phyloP scores from a whole-genome alignment of 805 yeast genomes.

The Barnettozyma vustinii region DNA sequence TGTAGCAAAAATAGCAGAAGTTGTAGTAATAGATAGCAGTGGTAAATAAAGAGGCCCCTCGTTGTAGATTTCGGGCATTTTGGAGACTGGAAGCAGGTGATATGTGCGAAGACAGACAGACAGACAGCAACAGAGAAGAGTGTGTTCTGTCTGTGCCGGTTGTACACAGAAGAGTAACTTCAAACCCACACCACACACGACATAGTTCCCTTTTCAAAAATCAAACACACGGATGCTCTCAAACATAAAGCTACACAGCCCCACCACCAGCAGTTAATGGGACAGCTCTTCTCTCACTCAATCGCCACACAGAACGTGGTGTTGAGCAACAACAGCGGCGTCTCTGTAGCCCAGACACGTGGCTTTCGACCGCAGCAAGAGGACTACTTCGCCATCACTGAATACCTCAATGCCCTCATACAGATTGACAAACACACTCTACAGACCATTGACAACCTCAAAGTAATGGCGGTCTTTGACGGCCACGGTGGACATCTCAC shows the following conservation, averaged over 20 bases:
- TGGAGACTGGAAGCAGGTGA: no score
- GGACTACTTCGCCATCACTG: constrained; percentile 60
- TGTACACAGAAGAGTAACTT: no score
- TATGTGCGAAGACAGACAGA: no score
- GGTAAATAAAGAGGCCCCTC: no score
- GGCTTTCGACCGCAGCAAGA: constrained; percentile 74
- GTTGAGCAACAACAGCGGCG: constrained; percentile 39
- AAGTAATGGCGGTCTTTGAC: constrained; percentile 69
- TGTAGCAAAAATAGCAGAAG: neutral
- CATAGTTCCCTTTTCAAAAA: no score
- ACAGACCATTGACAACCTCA: constrained; percentile 19
- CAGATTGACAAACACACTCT: constrained; percentile 18
- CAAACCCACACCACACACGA: no score
- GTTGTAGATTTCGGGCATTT: no score
- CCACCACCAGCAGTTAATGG: constrained; percentile 35
- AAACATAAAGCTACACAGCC: no score
- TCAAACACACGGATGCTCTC: no score
- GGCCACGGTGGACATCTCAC: constrained; percentile 76
- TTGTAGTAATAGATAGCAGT: no score
- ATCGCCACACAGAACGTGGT: constrained; percentile 44
- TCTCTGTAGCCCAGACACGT: constrained; percentile 71
- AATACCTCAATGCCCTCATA: constrained; percentile 31
- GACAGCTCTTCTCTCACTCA: constrained; percentile 71
- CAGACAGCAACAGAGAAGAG: no score
- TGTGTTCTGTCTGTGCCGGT: no score